These are phyloP conservation scores for Crucihimalaya himalaica DNA, from an alignment of 345 rosid genomes.

Conservation along the genomic window DNA sequence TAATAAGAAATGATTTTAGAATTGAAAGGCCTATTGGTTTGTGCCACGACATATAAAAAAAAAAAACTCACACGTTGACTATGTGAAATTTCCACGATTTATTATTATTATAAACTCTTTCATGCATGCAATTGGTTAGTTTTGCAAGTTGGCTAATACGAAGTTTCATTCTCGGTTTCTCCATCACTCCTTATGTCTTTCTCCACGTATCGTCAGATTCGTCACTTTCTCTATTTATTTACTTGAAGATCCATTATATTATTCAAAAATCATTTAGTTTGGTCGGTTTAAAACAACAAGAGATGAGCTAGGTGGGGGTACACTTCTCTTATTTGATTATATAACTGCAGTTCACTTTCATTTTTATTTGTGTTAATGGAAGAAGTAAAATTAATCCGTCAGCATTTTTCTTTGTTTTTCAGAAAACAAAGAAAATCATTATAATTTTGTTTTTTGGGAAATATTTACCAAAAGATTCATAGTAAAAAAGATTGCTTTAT, in stretches of 20 bases:
- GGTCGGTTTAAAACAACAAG: neutral
- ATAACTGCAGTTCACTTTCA: neutral
- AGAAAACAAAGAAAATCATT: too few species aligned
- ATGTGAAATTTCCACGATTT: neutral
- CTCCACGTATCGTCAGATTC: neutral
- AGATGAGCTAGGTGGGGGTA: neutral
- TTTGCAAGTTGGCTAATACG: conserved; percentile 14
- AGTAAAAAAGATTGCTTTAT: too few species aligned
- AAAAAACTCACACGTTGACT: neutral
- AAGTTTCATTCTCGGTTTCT: conserved; percentile 7
- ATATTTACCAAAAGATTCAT: too few species aligned
- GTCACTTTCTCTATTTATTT: neutral
- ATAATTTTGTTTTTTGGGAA: too few species aligned
- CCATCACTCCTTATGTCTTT: conserved; percentile 10
- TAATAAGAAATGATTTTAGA: neutral
- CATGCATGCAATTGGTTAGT: conserved; percentile 23
- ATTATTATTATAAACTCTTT: neutral
- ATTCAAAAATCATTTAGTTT: neutral
- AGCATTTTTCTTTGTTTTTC: too few species aligned
- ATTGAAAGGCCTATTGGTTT: neutral
- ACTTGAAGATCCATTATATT: neutral
- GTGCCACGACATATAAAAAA: neutral
- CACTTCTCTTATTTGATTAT: neutral
- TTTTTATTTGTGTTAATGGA: neutral
- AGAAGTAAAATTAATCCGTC: neutral